Base-by-base conservation (phyloP, 1,139 yeast species). In the Hanseniaspora sp. region DNA sequence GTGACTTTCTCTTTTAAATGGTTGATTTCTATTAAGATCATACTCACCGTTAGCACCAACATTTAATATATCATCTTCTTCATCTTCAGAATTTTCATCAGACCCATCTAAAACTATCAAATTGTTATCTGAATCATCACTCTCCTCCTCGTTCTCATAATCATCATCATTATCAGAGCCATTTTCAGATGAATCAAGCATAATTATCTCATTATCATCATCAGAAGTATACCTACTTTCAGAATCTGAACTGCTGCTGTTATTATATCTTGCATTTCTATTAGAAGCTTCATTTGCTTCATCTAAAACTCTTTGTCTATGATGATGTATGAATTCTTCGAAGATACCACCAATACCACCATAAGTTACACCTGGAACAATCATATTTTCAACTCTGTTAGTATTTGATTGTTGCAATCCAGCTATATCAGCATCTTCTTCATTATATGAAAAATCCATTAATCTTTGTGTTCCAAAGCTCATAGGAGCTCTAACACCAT, bases 381-480 rank as follows among this genome's bases (percentile, higher is more conserved):
- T 53, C 5, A 18, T 35, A 11, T 45, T 49, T 39, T 57, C 60
- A 38, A 63, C 74, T 23, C 86, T 81, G 56, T 92, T 71, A 3
- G 94, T 83, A 63, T 90, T 96, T 86, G 92, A 8, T 85, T 76
- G 38, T 86, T 83, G 57, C n/a, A n/a, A n/a, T n/a, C n/a, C n/a
- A n/a, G n/a, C n/a, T n/a, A n/a, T n/a, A n/a, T 81, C 84, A 53
- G 87, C 82, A 46, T 90, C 88, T 41, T 88, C 80, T 59, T 95
- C 79, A 0, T 90, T 86, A 40, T 75, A 79, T 6, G 45, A 13
- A 12, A 33, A 43, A 18, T 34, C 44, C 80, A 74, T 1, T 75
- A 76, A 17, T 67, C 68, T 23, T 75, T 76, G 30, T 66, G 66
- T n/a, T 63, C 65, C 23, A 15, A 44, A 45, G 11, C 34, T 39